Percentiles rank a stretch among this genome's conserved stretches.
phyloP scores from a whole-genome alignment of 2,329 filamentous ascomycete genomes.

The Ophidiomyces ophidiicola region DNA sequence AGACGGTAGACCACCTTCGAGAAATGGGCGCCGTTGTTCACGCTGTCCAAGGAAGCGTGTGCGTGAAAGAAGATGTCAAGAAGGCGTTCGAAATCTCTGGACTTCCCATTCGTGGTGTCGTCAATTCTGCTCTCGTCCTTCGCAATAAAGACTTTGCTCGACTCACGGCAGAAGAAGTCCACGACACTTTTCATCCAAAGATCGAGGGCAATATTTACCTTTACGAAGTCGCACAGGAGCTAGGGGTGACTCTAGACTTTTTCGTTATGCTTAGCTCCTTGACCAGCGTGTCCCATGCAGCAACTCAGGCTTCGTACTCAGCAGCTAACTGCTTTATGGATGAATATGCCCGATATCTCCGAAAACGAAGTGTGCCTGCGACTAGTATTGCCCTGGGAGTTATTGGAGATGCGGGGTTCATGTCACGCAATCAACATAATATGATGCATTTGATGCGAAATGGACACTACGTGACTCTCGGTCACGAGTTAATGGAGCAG shows the following conservation, averaged over 20 bases:
- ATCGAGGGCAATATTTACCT: background rate
- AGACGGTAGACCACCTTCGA: background rate
- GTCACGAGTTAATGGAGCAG: background rate
- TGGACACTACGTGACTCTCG: background rate
- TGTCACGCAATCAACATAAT: background rate
- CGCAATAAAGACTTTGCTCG: background rate
- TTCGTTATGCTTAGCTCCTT: background rate
- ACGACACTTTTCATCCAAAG: background rate
- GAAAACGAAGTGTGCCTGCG: background rate
- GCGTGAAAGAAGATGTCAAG: background rate
- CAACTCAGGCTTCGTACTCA: conserved; percentile 20
- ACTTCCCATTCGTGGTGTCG: background rate
- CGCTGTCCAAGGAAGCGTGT: background rate
- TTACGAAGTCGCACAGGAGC: conserved; percentile 27
- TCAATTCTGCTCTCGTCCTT: background rate
- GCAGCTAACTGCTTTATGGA: conserved; percentile 16
- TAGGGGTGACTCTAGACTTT: conserved; percentile 8
- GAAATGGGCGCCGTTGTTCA: background rate
- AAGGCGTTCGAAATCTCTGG: background rate
- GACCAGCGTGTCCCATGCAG: background rate
- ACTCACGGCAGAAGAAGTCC: background rate
- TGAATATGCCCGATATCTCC: conserved; percentile 16
- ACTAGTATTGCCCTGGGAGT: background rate
- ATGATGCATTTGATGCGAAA: background rate
- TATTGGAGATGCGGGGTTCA: background rate